A percentile compares a stretch with the other conserved stretches of the same genome.
phyloP scores from a whole-genome alignment of 169 alveolate genomes.

The Eimeria praecox region DNA sequence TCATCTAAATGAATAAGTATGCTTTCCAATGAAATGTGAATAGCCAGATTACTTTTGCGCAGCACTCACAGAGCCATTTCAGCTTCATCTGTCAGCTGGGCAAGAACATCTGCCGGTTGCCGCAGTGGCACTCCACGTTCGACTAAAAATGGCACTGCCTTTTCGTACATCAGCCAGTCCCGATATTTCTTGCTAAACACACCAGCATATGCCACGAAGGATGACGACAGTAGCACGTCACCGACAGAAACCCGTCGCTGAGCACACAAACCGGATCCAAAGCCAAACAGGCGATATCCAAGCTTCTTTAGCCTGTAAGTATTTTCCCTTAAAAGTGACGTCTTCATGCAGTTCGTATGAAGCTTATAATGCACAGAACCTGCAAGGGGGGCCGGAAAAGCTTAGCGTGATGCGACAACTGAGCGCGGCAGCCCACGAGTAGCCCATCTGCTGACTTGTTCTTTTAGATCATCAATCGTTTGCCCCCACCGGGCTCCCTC shows the following conservation, averaged over 20 bases:
- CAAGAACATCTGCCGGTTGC: conserved; percentile 92
- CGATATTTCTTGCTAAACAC: conserved; percentile 97
- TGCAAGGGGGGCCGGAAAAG: not conserved
- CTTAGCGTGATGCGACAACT: not conserved
- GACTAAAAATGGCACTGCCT: conserved; percentile 90
- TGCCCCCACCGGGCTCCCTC: conserved; percentile 97
- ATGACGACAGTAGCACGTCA: conserved; percentile 95
- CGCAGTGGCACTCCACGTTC: conserved; percentile 92
- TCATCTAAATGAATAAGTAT: not conserved
- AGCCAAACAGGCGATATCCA: not conserved
- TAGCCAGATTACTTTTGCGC: not conserved
- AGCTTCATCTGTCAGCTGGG: conserved; percentile 94
- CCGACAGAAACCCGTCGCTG: conserved; percentile 94
- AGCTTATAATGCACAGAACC: not conserved
- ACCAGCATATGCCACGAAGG: conserved; percentile 97
- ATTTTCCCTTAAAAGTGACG: not conserved
- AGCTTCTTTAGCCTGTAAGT: not conserved
- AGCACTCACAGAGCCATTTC: conserved; percentile 89
- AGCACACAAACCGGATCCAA: not conserved
- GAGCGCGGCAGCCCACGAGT: not conserved
- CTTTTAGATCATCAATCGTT: conserved; percentile 92
- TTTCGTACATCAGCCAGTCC: conserved; percentile 90
- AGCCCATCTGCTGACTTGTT: conserved; percentile 74
- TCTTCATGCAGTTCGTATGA: not conserved
- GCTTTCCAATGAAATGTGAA: not conserved